Conservation (phyloP, 2,329 filamentous ascomycete genomes). For the Stagonosporopsis vannaccii region DNA sequence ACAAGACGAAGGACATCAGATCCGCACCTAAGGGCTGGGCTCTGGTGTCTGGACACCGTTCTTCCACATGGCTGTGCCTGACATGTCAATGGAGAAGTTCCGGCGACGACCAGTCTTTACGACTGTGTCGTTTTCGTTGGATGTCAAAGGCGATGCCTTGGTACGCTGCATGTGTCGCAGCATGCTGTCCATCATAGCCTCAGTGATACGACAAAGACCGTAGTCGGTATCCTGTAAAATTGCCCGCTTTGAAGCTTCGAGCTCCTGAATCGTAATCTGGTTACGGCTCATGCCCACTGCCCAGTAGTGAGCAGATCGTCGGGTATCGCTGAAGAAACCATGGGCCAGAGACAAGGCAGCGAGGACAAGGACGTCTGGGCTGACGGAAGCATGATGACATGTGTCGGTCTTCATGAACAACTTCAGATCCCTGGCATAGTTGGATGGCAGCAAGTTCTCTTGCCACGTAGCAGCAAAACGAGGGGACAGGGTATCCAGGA, state of each 20-base stretch:
- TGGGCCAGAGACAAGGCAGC: conserved; percentile 46
- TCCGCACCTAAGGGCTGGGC: conserved; percentile 44
- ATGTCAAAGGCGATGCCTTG: conserved; percentile 2
- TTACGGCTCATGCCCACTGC: conserved; percentile 33
- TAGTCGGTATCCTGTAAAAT: conserved; percentile 50
- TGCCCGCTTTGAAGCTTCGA: conserved; percentile 43
- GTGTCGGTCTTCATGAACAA: conserved; percentile 26
- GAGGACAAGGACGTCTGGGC: conserved; percentile 47
- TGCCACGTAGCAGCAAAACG: conserved; percentile 45
- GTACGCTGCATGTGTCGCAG: conserved; percentile 41
- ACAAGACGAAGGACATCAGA: conserved; percentile 2
- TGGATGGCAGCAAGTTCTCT: conserved; percentile 29
- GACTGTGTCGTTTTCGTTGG: conserved; percentile 1
- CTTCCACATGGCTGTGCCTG: conserved; percentile 41
- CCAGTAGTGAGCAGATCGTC: conserved; percentile 45
- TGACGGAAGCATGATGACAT: conserved; percentile 24
- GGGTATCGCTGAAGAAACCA: conserved; percentile 43
- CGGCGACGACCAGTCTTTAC: conserved; percentile 28
- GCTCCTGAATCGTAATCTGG: conserved; percentile 37
- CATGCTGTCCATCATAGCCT: conserved; percentile 42
- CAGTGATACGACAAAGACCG: conserved; percentile 44
- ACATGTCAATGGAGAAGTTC: conserved; percentile 36
- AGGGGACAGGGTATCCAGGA: conserved; percentile 46
- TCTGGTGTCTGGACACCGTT: conserved; percentile 49
- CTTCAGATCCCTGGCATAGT: conserved; percentile 22